A percentile compares a stretch with the other conserved stretches of the same genome.
Evolutionary conservation across 23 red algal genomes (phyloP).

Genomic region (Cyanidioschyzon merolae): DNA sequence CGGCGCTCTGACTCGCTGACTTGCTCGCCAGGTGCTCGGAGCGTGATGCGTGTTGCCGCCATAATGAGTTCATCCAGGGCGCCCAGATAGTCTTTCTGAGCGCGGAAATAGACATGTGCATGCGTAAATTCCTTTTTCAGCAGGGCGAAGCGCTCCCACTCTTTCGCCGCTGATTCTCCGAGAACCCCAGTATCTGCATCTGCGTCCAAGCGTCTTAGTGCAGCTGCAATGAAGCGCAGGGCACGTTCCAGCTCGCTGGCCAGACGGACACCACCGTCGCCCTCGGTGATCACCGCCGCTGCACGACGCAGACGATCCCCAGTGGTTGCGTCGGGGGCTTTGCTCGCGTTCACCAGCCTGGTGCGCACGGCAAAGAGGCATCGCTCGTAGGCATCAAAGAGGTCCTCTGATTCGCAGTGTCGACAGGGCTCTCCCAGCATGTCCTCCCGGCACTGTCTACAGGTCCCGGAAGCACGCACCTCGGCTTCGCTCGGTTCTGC

Average conservation of each 20-base stretch:
- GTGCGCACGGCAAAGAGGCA: slow-evolving; percentile 24
- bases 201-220: neutral
- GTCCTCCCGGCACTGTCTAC: slow-evolving; percentile 23
- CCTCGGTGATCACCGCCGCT: slow-evolving; percentile 19
- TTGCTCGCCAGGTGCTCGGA: neutral
- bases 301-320: neutral
- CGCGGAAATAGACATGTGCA: slow-evolving; percentile 22
- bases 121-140: slow-evolving; percentile 28
- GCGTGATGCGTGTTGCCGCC: slow-evolving; percentile 20
- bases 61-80: slow-evolving; percentile 29
- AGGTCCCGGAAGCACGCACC: slow-evolving; percentile 7
- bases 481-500: neutral
- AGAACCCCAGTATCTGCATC: neutral
- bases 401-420: slow-evolving; percentile 15
- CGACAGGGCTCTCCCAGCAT: slow-evolving; percentile 8
- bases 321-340: neutral
- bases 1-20: slow-evolving; percentile 9
- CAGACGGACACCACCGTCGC: slow-evolving; percentile 22
- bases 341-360: neutral
- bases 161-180: neutral
- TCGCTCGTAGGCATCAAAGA: slow-evolving; percentile 22
- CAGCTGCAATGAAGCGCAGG: slow-evolving; percentile 3
- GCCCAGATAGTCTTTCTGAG: slow-evolving; percentile 23
- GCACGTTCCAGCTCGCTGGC: slow-evolving; percentile 31
- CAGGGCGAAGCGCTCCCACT: slow-evolving; percentile 17